A percentile compares a stretch with the other conserved stretches of the same genome.
Conservation (phyloP, 768 basidiomycete species). For the Tulasnella sp. region DNA sequence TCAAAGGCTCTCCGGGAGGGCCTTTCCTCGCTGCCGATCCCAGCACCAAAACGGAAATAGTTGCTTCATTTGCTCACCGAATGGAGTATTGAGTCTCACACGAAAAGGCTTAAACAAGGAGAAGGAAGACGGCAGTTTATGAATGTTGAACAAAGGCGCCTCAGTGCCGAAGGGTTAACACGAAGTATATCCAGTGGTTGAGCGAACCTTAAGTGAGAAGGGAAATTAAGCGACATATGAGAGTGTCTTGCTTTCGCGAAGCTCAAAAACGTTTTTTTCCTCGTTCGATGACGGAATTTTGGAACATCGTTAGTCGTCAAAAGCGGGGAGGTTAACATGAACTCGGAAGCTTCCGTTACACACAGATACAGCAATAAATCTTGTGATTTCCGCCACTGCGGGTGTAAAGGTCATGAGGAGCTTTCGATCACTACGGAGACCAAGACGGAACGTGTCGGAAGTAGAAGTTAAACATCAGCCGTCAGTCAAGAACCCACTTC, state of each 20-base stretch:
- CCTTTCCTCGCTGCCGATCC: background rate
- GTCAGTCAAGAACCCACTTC: background rate
- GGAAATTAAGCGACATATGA: background rate
- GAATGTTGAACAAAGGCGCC: background rate
- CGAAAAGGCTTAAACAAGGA: background rate
- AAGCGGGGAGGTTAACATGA: no score
- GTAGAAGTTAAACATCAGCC: background rate
- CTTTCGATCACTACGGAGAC: background rate
- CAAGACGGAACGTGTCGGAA: background rate
- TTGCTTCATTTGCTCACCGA: background rate
- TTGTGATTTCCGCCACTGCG: background rate
- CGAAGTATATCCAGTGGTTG: background rate
- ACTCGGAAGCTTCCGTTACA: background rate
- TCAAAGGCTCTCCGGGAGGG: background rate
- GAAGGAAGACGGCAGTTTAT: background rate
- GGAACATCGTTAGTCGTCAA: no score
- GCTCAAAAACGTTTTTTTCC: no score
- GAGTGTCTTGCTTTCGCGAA: background rate
- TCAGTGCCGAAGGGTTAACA: background rate
- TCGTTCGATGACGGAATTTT: no score
- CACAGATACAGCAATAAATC: background rate
- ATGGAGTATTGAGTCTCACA: background rate
- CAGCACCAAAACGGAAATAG: background rate
- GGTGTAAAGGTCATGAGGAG: background rate
- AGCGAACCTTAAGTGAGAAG: background rate